Conservation (phyloP, 129 eudicot species). For the Heracleum sosnowskyi region DNA sequence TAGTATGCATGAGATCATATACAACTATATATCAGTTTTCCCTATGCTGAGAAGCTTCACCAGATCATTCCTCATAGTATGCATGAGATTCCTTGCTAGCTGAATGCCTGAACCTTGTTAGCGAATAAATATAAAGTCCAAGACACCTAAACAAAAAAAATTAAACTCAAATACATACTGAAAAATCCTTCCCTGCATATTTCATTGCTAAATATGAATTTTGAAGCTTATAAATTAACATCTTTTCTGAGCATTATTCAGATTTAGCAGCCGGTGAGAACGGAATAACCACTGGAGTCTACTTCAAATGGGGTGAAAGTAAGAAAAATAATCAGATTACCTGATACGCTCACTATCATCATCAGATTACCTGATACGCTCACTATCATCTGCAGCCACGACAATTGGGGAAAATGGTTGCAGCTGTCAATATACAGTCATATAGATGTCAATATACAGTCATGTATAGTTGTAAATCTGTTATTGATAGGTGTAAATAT, state of each 20-base stretch:
- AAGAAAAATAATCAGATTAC: conserved; percentile 30
- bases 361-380: conserved; percentile 67
- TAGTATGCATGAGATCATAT: too few relatives aligned
- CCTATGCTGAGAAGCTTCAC: too few relatives aligned
- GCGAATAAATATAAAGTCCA: background rate
- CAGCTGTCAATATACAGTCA: too few relatives aligned
- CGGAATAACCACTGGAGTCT: background rate
- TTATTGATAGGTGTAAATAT: too few relatives aligned
- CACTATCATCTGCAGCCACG: conserved; percentile 91
- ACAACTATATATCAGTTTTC: too few relatives aligned
- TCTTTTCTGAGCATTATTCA: background rate
- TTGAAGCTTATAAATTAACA: background rate
- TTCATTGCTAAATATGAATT: background rate
- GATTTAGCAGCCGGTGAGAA: background rate
- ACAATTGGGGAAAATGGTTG: conserved; percentile 87
- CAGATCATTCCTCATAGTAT: too few relatives aligned
- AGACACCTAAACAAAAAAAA: background rate
- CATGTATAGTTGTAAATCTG: too few relatives aligned
- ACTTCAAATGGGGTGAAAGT: background rate
- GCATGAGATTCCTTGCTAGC: too few relatives aligned
- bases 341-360: conserved; percentile 91
- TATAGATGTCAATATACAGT: too few relatives aligned
- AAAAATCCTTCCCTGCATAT: background rate
- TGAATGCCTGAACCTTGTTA: too few relatives aligned
- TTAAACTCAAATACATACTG: background rate